phyloP scores from a whole-genome alignment of 345 rosid genomes.

The Populus deltoides region DNA sequence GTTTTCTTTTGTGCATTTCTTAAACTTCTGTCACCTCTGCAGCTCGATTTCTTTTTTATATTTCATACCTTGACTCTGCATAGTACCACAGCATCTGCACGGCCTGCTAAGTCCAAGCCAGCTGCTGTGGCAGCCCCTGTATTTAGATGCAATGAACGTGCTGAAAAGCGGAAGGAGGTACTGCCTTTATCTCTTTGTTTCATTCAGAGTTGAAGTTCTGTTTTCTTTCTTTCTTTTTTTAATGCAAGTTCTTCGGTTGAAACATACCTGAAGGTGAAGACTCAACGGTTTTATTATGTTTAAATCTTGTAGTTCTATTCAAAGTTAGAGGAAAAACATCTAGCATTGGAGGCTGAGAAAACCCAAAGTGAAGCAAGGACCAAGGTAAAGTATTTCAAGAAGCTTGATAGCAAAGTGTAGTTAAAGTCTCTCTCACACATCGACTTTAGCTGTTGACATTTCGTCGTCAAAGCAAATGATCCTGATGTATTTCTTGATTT shows the following conservation, averaged over 20 bases:
- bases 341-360: conserved; percentile 76
- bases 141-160: conserved; percentile 72
- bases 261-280: background rate
- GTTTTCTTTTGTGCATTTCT: background rate
- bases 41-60: background rate
- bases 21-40: background rate
- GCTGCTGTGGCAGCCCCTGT: conserved; percentile 75
- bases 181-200: background rate
- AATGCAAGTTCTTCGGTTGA: background rate
- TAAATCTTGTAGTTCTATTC: conserved; percentile 54
- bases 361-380: conserved; percentile 69
- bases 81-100: conserved; percentile 63
- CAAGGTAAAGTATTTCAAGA: conserved; percentile 45
- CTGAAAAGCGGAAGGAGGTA: conserved; percentile 93
- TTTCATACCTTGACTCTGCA: conserved; percentile 50
- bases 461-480: background rate
- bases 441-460: background rate
- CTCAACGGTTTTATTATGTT: conserved; percentile 5
- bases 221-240: background rate
- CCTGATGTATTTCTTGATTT: conserved; percentile 6
- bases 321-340: conserved; percentile 83
- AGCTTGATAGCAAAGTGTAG: background rate
- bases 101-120: conserved; percentile 46
- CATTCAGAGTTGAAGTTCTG: conserved; percentile 7
- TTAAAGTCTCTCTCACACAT: background rate